These are phyloP conservation scores for Teunomyces barrocoloradensis DNA, from an alignment of 805 yeast genomes.

Conservation along the genomic window DNA sequence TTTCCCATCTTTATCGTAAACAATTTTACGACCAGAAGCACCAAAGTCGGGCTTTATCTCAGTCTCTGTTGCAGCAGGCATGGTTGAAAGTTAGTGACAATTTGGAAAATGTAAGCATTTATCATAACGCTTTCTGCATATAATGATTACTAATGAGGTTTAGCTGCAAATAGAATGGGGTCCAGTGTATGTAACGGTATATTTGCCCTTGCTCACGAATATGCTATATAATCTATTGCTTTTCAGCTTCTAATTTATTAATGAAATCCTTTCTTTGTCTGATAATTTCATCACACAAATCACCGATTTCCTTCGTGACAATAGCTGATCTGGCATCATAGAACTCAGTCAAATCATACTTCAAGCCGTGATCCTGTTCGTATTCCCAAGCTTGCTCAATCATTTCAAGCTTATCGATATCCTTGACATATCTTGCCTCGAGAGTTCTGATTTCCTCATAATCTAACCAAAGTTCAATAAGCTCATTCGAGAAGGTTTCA, in stretches of 20 bases:
- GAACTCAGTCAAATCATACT: slow-evolving; percentile 65
- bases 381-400: slow-evolving; percentile 80
- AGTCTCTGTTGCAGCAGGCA: neutral
- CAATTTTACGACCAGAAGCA: slow-evolving; percentile 61
- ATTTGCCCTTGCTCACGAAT: no score
- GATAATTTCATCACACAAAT: slow-evolving; percentile 55
- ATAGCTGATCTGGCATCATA: slow-evolving; percentile 59
- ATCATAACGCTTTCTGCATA: slow-evolving; percentile 1
- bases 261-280: slow-evolving; percentile 15
- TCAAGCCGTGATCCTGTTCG: slow-evolving; percentile 61
- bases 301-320: slow-evolving; percentile 67
- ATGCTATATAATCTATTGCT: neutral
- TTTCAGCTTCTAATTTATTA: slow-evolving; percentile 5
- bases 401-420: slow-evolving; percentile 89
- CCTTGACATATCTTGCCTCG: slow-evolving; percentile 91
- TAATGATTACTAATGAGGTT: neutral
- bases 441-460: slow-evolving; percentile 79
- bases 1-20: slow-evolving; percentile 86
- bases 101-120: neutral
- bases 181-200: neutral
- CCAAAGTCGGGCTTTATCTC: slow-evolving; percentile 45
- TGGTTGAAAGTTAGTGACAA: neutral
- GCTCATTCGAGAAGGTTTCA: slow-evolving; percentile 56
- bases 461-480: slow-evolving; percentile 76
- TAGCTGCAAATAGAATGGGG: neutral